phyloP scores from a whole-genome alignment of 2,329 filamentous ascomycete species.

The Ascochyta viciae-villosae region DNA sequence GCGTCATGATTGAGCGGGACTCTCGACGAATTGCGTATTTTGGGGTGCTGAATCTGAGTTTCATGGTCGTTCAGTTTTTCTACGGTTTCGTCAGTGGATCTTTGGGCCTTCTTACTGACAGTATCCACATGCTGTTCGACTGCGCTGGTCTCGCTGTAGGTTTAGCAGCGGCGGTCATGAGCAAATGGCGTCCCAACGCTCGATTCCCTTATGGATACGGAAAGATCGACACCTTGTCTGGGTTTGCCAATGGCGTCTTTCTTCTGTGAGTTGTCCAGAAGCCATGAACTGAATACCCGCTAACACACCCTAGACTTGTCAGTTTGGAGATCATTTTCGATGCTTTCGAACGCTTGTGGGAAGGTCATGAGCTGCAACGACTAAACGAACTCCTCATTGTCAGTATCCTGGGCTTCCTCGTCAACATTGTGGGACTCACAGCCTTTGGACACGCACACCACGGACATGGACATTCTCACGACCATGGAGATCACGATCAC shows the following conservation, averaged over 20 bases:
- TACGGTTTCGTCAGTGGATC: constrained; percentile 96
- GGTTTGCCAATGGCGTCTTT: constrained; percentile 95
- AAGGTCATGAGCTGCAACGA: constrained; percentile 82
- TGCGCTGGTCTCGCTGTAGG: constrained; percentile 92
- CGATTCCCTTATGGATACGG: constrained; percentile 94
- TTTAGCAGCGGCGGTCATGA: constrained; percentile 89
- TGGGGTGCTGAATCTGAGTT: constrained; percentile 91
- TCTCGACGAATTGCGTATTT: constrained; percentile 97
- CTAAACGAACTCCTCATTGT: constrained; percentile 88
- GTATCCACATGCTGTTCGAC: constrained; percentile 99
- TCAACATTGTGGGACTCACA: constrained; percentile 91
- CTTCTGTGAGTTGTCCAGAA: constrained; percentile 70
- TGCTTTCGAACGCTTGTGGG: constrained; percentile 84
- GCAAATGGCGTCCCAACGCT: constrained; percentile 91
- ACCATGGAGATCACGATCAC: constrained; percentile 51
- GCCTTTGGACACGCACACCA: constrained; percentile 72
- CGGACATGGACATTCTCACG: constrained; percentile 59
- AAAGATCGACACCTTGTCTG: constrained; percentile 94
- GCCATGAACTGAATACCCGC: not conserved
- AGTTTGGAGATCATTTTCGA: constrained; percentile 97
- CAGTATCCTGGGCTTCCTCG: constrained; percentile 81
- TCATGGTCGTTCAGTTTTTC: constrained; percentile 93
- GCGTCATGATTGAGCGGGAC: constrained; percentile 88
- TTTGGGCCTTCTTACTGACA: constrained; percentile 92
- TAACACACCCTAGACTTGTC: constrained; percentile 68